Evolutionary conservation across 305 asterid species (phyloP).

Genomic region (Rubia peregrina): DNA sequence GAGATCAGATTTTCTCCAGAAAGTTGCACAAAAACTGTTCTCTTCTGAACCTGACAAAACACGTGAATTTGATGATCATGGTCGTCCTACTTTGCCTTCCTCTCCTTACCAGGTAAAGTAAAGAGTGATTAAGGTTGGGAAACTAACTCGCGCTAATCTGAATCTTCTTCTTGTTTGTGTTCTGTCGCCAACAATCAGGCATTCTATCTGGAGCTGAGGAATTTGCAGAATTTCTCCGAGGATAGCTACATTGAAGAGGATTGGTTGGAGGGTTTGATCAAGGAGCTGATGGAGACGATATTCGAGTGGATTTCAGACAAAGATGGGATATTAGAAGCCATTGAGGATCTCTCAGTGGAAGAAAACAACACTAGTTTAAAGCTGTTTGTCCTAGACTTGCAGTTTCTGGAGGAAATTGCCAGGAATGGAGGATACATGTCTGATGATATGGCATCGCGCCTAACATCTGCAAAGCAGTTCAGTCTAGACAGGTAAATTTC

Average conservation of each 20-base stretch:
- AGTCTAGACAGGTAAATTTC: conserved; percentile 41
- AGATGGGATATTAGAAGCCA: conserved; percentile 26
- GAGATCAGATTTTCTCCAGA: conserved; percentile 40
- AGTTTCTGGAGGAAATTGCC: conserved; percentile 62
- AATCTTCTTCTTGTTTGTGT: neutral
- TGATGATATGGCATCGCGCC: conserved; percentile 26
- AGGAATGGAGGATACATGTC: conserved; percentile 48
- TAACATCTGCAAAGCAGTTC: conserved; percentile 29
- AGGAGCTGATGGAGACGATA: conserved; percentile 41
- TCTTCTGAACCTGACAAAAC: conserved; percentile 33
- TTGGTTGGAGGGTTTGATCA: conserved; percentile 43
- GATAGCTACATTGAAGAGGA: conserved; percentile 36
- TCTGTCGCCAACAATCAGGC: conserved; percentile 36
- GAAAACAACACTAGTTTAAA: conserved; percentile 24
- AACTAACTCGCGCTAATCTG: neutral
- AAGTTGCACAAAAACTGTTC: conserved; percentile 37
- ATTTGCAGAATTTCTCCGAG: conserved; percentile 42
- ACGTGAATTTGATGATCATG: conserved; percentile 27
- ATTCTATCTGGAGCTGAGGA: conserved; percentile 53
- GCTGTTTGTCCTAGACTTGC: conserved; percentile 53
- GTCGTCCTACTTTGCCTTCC: conserved; percentile 39
- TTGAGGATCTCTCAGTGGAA: conserved; percentile 25
- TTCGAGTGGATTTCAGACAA: conserved; percentile 33
- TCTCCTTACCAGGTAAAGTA: conserved; percentile 53
- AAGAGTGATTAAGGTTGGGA: neutral